Conservation (phyloP, 495 filamentous ascomycete species). For the Penicillium angulare region DNA sequence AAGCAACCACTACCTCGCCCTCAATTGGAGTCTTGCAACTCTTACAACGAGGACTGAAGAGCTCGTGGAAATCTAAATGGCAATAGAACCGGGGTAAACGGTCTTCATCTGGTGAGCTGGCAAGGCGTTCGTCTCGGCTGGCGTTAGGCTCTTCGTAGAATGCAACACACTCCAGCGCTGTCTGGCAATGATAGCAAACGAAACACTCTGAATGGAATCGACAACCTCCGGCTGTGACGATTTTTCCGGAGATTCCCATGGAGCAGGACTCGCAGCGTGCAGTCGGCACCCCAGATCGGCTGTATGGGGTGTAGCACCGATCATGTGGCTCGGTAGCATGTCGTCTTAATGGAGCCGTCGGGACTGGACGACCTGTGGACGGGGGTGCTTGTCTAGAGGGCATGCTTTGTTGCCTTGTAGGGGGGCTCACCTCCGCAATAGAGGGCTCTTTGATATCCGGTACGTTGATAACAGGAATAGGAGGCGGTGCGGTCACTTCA, state of each 20-base stretch:
- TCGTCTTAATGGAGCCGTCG: constrained; percentile 19
- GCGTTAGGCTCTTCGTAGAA: constrained; percentile 89
- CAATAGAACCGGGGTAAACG: constrained; percentile 82
- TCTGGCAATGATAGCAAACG: constrained; percentile 82
- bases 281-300: constrained; percentile 60
- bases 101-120: constrained; percentile 55
- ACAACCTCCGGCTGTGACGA: constrained; percentile 74
- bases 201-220: constrained; percentile 96
- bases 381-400: constrained; percentile 25
- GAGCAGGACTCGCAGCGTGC: constrained; percentile 83
- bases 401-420: constrained; percentile 8
- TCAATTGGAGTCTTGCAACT: constrained; percentile 98
- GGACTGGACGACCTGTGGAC: constrained; percentile 14
- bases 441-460: constrained; percentile 47
- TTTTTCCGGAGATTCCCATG: constrained; percentile 80
- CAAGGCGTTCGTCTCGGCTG: constrained; percentile 65
- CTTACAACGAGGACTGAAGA: constrained; percentile 89
- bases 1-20: constrained; percentile 88
- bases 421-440: constrained; percentile 33
- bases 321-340: constrained; percentile 26
- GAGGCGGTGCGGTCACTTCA: constrained; percentile 39
- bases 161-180: constrained; percentile 86
- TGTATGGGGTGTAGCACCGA: constrained; percentile 41
- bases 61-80: constrained; percentile 96
- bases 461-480: constrained; percentile 64